Evolutionary conservation across 495 filamentous ascomycete genomes (phyloP).

Genomic region (Aspergillus saccharolyticus): DNA sequence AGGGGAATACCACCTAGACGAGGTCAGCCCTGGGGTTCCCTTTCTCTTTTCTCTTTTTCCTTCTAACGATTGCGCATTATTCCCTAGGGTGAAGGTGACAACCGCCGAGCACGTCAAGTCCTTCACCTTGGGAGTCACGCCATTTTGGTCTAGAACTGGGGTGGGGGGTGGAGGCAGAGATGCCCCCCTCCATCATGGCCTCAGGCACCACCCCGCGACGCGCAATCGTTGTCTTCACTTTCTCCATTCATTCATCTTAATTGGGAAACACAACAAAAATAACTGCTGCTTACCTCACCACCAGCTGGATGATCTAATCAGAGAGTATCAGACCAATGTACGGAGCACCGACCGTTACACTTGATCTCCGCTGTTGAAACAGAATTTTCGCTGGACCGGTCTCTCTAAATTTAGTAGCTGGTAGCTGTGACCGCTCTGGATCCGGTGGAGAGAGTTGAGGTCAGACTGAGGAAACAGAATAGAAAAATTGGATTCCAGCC

Average conservation of each 20-base stretch:
- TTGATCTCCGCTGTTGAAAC: constrained; percentile 4
- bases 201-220: constrained; percentile 9
- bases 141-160: constrained; percentile 13
- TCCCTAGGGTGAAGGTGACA: constrained; percentile 5
- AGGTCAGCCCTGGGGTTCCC: constrained; percentile 9
- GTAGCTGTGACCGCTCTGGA: neutral
- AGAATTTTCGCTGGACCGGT: neutral
- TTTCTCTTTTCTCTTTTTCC: too few species aligned
- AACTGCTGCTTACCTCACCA: constrained; percentile 19
- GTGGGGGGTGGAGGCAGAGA: too few species aligned
- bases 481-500: neutral
- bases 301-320: constrained; percentile 2
- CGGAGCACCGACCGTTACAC: constrained; percentile 5
- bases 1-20: neutral
- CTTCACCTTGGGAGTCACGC: constrained; percentile 9
- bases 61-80: neutral
- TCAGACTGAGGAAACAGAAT: neutral
- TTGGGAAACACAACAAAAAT: neutral
- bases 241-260: neutral
- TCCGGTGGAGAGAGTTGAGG: constrained; percentile 11
- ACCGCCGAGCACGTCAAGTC: constrained; percentile 11
- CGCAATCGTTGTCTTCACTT: constrained; percentile 12
- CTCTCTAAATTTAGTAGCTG: neutral
- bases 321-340: neutral
- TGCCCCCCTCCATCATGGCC: neutral